Conservation (phyloP, 768 basidiomycete species). For the Nidularia sp. region DNA sequence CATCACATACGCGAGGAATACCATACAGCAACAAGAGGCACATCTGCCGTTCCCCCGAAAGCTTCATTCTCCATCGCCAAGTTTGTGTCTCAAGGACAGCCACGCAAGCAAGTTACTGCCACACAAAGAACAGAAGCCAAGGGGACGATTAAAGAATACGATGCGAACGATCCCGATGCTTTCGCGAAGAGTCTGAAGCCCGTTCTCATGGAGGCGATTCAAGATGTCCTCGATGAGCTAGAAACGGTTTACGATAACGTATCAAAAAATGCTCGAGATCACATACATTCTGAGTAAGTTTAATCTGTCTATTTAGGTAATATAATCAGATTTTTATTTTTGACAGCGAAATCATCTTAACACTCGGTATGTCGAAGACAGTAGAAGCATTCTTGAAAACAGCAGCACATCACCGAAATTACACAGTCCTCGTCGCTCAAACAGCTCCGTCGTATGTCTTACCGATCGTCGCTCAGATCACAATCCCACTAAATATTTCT, state of each 20-base stretch:
- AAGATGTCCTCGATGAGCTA: slow-evolving; percentile 93
- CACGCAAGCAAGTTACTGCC: slow-evolving; percentile 42
- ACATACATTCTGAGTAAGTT: slow-evolving; percentile 95
- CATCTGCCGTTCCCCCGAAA: slow-evolving; percentile 25
- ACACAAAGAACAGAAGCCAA: slow-evolving; percentile 46
- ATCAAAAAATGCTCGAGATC: slow-evolving; percentile 90
- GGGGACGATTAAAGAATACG: slow-evolving; percentile 60
- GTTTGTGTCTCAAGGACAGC: slow-evolving; percentile 80
- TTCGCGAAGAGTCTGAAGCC: slow-evolving; percentile 82
- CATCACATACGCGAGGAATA: slow-evolving; percentile 96
- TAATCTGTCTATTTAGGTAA: background rate
- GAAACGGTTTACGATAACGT: slow-evolving; percentile 95
- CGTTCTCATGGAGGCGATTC: slow-evolving; percentile 93
- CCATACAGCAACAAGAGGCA: slow-evolving; percentile 64
- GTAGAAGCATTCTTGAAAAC: slow-evolving; percentile 92
- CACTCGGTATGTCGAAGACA: slow-evolving; percentile 87
- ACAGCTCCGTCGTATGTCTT: slow-evolving; percentile 88
- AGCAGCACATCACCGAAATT: slow-evolving; percentile 86
- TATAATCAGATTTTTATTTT: slow-evolving; percentile 1
- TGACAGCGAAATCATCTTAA: slow-evolving; percentile 78
- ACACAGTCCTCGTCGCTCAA: slow-evolving; percentile 94
- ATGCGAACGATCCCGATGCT: slow-evolving; percentile 73
- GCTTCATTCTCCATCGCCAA: slow-evolving; percentile 70
- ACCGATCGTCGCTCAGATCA: slow-evolving; percentile 13
- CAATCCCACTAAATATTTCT: slow-evolving; percentile 1